Base-by-base conservation (phyloP, 345 rosid genomes). In the Salix exigua region DNA sequence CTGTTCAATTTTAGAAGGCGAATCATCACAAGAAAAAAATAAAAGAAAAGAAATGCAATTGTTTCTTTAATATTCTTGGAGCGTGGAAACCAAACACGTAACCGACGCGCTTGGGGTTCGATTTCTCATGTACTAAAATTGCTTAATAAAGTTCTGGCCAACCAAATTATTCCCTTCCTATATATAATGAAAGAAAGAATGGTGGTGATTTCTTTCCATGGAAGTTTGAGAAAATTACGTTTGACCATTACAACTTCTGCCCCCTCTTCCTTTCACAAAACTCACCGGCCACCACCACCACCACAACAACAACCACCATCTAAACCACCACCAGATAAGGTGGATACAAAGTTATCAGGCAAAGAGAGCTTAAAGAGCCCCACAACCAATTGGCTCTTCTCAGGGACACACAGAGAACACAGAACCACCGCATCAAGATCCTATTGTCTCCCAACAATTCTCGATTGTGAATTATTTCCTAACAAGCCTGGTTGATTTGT, bases 401-500 rank as follows among this genome's bases (percentile, higher is more conserved):
- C 21, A 51, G 58, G n/a, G 58, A 51, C 58, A 18, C n/a, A 6
- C n/a, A 14, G 3, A 46, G n/a, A 18, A 51, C 58, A 46, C 18
- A 46, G n/a, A 51, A 51, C 10, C n/a, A 18, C 7, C 8, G 8
- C 23, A 19, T 51, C 58, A 7, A 51, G n/a, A 19, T 0, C 66
- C 64, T 75, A 65, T 61, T 74, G 37, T 70, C 80, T 81, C 82
- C 80, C 55, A 75, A 71, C 74, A 71, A 73, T 68, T 74, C 80
- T 30, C 3, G 30, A 13, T 62, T 62, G 7, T 26, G 66, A 14
- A 30, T 62, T 62, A 62, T 62, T 62, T 62, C n/a, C 35, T 26
- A 16, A 12, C 35, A 62, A 62, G 33, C 16, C 66, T 23, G 16
- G 6, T 62, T 62, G 66, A 62, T 62, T 30, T 26, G 33, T 26